Evolutionary conservation across 441 rosid species (phyloP).

Genomic region (Syzygium malaccense): DNA sequence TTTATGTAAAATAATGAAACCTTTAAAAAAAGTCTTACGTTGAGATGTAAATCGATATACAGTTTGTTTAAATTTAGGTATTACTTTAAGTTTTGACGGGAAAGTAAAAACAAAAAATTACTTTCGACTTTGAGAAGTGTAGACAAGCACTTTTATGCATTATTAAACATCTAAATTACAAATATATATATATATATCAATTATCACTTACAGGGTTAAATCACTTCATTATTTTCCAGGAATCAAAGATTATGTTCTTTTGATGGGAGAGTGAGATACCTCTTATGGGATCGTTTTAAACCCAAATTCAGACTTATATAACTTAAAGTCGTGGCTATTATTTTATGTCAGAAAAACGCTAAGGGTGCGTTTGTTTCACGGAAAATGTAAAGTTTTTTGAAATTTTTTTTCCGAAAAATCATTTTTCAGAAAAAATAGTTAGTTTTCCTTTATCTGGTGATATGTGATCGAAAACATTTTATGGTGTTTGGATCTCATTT

Average conservation of each 20-base stretch:
- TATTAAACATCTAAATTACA: background rate
- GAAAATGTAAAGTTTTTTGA: too few species aligned
- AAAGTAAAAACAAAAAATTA: background rate
- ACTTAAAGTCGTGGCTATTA: background rate
- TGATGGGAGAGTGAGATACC: background rate
- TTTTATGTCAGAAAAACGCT: background rate
- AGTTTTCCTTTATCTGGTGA: too few species aligned
- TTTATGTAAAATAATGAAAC: background rate
- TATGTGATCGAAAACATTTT: too few species aligned
- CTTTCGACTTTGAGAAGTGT: background rate
- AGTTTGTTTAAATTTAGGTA: background rate
- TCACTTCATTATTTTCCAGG: fast-evolving
- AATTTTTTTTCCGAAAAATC: too few species aligned
- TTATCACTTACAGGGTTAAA: background rate
- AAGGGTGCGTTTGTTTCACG: too few species aligned
- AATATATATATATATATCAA: background rate
- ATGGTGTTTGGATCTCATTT: too few species aligned
- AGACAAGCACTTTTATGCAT: background rate
- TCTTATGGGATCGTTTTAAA: background rate
- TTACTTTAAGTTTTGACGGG: background rate
- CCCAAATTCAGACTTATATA: background rate
- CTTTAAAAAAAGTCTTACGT: background rate
- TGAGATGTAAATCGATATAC: fast-evolving
- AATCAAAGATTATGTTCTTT: background rate
- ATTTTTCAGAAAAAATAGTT: too few species aligned